These are phyloP conservation scores for Brachypodium distachyon DNA, from an alignment of 202 grass and related monocot genomes.

Conservation along the genomic window DNA sequence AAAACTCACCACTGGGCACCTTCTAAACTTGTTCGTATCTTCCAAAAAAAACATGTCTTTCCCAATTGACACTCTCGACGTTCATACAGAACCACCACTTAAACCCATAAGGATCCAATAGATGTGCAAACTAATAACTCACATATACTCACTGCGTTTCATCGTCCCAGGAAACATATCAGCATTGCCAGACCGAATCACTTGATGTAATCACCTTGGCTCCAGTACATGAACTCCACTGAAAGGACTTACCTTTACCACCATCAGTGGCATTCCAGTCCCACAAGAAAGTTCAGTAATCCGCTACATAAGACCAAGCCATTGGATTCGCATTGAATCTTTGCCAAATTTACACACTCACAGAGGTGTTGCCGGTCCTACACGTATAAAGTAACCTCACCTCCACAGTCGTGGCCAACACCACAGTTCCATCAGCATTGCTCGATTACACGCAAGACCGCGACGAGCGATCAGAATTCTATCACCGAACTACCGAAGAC, in stretches of 20 bases:
- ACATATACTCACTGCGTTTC: too few species aligned
- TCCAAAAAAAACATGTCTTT: not conserved
- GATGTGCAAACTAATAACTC: not conserved
- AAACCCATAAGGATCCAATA: not conserved
- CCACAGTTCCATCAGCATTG: slow-evolving; percentile 11
- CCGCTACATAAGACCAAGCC: not conserved
- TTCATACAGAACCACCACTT: not conserved
- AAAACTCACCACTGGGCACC: not conserved
- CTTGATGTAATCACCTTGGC: not conserved
- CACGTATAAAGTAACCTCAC: not conserved
- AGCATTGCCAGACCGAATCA: slow-evolving; percentile 18
- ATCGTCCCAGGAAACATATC: too few species aligned
- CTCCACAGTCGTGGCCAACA: slow-evolving; percentile 3
- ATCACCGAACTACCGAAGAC: not conserved
- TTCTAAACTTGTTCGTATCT: not conserved
- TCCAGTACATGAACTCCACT: too few species aligned
- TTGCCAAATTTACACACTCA: not conserved
- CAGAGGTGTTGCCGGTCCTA: too few species aligned
- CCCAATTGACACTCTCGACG: not conserved
- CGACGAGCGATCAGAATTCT: not conserved
- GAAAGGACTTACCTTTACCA: too few species aligned
- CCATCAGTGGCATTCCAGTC: too few species aligned
- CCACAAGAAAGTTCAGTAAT: too few species aligned
- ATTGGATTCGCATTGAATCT: not conserved
- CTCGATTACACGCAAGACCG: not conserved